Evolutionary conservation across 1,139 yeast genomes (phyloP).

Genomic region (Trichomonascaceae sp.): DNA sequence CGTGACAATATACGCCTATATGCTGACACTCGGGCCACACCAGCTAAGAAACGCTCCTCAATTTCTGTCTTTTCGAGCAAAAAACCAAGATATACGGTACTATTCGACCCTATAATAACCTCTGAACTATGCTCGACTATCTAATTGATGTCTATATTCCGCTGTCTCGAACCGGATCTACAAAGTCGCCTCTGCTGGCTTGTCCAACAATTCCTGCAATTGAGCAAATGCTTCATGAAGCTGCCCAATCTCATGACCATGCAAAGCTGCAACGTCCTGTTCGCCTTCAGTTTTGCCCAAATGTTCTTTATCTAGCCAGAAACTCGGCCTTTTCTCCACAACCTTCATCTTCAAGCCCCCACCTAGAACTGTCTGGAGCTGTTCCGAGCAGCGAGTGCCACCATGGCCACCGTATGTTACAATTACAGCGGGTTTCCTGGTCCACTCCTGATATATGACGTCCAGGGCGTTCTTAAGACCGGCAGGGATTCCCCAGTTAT

Average conservation of each 20-base stretch:
- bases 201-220: not conserved
- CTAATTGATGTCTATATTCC: too few relatives aligned
- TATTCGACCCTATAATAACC: too few relatives aligned
- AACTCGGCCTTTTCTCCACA: not conserved
- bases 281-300: not conserved
- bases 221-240: not conserved
- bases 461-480: constrained; percentile 33
- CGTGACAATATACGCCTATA: too few relatives aligned
- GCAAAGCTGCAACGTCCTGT: not conserved
- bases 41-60: too few relatives aligned
- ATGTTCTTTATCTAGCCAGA: not conserved
- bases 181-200: too few relatives aligned
- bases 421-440: constrained; percentile 28
- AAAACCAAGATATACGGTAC: too few relatives aligned
- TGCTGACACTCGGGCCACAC: too few relatives aligned
- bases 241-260: not conserved
- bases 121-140: too few relatives aligned
- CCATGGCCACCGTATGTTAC: constrained; percentile 31
- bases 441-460: constrained; percentile 30
- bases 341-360: not conserved
- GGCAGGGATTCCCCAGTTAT: constrained; percentile 35
- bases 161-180: too few relatives aligned
- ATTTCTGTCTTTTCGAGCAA: too few relatives aligned
- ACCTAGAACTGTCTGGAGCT: not conserved
- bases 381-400: constrained; percentile 20